Evolutionary conservation across 345 rosid genomes (phyloP), one percentile per base, ranked within the genome.

Genomic region (Gossypium mustelinum): DNA sequence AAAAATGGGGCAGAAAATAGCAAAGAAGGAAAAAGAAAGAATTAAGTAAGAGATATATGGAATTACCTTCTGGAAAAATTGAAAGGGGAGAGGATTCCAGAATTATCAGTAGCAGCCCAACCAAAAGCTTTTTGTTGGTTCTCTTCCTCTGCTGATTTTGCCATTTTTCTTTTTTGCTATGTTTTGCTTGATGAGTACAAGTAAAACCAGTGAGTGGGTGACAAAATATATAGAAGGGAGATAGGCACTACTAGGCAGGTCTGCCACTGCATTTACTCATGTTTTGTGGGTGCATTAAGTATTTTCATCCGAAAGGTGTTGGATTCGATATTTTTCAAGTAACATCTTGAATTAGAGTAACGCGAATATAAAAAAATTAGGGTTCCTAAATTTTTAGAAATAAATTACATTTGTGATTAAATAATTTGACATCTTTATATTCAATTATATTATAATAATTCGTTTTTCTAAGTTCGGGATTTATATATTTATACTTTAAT

Each of bases 61-160:
- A 66, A 29, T 7, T 70, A 92, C 97, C 98, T 94, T 79, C 97
- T 86, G 59, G 94, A 94, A 88, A 94, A 92, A 73, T 78, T 66
- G 57, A 94, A 90, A 69, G 97, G 98, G 8, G 93, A 87, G 54
- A 92, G 89, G 55, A 75, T 29, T 43, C 97, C 98, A 55, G 96
- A 88, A 24, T 41, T 77, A 48, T 92, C 98, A 18, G 66, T 83
- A 27, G 98, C 96, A 64, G 94, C 98, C 92, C 94, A 92, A 48
- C 98, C 98, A 79, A 88, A 75, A 47, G 81, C 88, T 81, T 90
- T 90, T 3, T 83, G 86, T 10, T 92, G 93, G 75, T 86, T 90
- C 73, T 91, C 91, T 69, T 81, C 80, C 68, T 78, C 95, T 29
- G 89, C 81, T 25, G 92, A 82, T 83, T 83, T 88, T 3, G 88